Conservation (phyloP, 1,139 yeast genomes). For the Pichia terricola region DNA sequence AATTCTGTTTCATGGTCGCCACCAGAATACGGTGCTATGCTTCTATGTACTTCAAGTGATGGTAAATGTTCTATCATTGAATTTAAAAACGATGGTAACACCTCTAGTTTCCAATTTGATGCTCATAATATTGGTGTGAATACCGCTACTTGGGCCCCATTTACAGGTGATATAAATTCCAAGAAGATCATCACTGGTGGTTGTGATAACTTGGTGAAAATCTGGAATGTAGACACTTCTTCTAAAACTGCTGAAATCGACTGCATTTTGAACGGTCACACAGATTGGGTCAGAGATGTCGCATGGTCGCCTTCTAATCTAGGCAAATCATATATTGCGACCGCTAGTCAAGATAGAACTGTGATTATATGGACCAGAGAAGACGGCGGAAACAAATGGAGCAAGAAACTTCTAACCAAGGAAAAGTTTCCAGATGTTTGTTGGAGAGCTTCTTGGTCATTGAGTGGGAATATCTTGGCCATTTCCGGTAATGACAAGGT, state of each 20-base stretch:
- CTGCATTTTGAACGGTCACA: conserved; percentile 75
- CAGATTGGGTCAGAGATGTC: conserved; percentile 98
- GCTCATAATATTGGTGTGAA: conserved; percentile 94
- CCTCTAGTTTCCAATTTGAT: conserved; percentile 45
- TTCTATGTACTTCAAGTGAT: conserved; percentile 87
- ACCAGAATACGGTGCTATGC: conserved; percentile 87
- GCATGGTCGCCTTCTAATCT: conserved; percentile 95
- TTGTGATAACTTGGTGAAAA: conserved; percentile 84
- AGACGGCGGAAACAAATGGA: conserved; percentile 57
- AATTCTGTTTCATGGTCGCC: conserved; percentile 97
- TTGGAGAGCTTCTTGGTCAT: conserved; percentile 98
- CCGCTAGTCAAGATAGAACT: conserved; percentile 94
- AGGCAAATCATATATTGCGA: conserved; percentile 85
- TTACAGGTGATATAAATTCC: conserved; percentile 25
- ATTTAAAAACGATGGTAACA: conserved; percentile 83
- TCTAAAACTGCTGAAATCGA: conserved; percentile 59
- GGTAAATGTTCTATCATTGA: conserved; percentile 88
- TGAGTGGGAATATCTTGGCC: conserved; percentile 91
- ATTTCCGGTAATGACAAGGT: conserved; percentile 95
- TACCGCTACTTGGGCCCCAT: conserved; percentile 95
- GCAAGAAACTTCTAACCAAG: conserved; percentile 59
- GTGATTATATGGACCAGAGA: conserved; percentile 84
- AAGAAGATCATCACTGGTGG: conserved; percentile 89
- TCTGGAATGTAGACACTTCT: conserved; percentile 68
- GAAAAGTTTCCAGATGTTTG: conserved; percentile 93